phyloP scores from a whole-genome alignment of 2,329 filamentous ascomycete genomes.

The Cryphonectria carpinicola region DNA sequence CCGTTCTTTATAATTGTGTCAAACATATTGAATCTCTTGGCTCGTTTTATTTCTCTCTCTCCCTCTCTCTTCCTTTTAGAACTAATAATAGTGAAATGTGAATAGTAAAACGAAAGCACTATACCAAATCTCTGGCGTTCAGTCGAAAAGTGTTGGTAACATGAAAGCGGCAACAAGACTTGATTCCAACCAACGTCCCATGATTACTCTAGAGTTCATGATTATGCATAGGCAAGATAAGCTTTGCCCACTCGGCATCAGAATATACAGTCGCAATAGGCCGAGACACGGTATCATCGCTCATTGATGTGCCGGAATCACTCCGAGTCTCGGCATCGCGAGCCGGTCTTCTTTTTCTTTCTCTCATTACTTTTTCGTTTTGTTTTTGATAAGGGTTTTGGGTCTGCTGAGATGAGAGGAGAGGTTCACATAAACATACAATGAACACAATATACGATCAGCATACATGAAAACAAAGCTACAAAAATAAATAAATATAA shows the following conservation, averaged over 20 bases:
- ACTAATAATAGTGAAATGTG: too few species aligned
- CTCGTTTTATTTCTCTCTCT: not conserved
- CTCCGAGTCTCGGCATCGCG: conserved; percentile 5
- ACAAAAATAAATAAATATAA: not conserved
- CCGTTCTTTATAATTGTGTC: conserved; percentile 34
- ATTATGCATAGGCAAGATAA: conserved; percentile 2
- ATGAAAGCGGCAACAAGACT: not conserved
- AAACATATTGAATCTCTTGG: conserved; percentile 29
- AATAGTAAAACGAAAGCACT: not conserved
- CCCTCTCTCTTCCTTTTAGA: not conserved
- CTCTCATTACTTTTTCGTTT: not conserved
- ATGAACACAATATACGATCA: not conserved
- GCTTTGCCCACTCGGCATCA: conserved; percentile 9
- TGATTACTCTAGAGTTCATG: not conserved
- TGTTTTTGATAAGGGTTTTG: not conserved
- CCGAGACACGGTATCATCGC: conserved; percentile 10
- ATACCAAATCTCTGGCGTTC: not conserved
- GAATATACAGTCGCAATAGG: conserved; percentile 3
- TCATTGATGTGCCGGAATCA: not conserved
- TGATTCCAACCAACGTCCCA: too few species aligned
- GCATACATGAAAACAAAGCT: not conserved
- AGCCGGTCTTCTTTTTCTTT: not conserved
- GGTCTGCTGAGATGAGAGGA: not conserved
- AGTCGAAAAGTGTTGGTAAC: not conserved
- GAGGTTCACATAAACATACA: not conserved